These are phyloP conservation scores for Microsporum ferrugineum DNA, from an alignment of 2,329 filamentous ascomycete genomes.

Conservation along the genomic window DNA sequence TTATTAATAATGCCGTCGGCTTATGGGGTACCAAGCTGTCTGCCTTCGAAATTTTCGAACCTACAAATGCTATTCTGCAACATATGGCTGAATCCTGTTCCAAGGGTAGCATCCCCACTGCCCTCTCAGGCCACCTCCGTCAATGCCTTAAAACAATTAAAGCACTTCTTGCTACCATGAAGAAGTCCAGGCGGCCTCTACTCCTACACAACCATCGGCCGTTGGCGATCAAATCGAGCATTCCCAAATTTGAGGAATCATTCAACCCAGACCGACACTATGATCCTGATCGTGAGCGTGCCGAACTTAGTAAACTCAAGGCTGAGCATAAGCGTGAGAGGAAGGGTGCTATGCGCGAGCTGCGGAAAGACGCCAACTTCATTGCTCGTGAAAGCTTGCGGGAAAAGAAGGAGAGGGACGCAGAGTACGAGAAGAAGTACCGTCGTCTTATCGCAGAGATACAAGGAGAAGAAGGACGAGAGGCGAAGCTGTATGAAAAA, in stretches of 20 bases:
- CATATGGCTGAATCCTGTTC: constrained; percentile 44
- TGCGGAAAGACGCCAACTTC: constrained; percentile 91
- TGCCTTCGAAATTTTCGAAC: constrained; percentile 68
- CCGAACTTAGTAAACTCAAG: constrained; percentile 71
- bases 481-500: constrained; percentile 78
- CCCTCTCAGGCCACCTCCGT: constrained; percentile 22
- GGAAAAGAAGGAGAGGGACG: constrained; percentile 87
- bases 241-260: constrained; percentile 91
- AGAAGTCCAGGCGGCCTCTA: constrained; percentile 61
- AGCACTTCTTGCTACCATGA: constrained; percentile 46
- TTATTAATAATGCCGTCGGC: constrained; percentile 58
- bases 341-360: constrained; percentile 87
- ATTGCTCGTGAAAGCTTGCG: constrained; percentile 79
- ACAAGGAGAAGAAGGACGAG: constrained; percentile 80
- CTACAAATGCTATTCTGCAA: constrained; percentile 47
- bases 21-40: constrained; percentile 63
- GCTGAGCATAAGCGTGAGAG: constrained; percentile 88
- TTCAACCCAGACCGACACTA: constrained; percentile 96
- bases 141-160: constrained; percentile 26
- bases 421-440: constrained; percentile 93
- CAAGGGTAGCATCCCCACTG: constrained; percentile 38
- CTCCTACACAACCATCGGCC: constrained; percentile 82
- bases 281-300: constrained; percentile 83
- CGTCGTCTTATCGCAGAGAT: constrained; percentile 86
- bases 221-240: constrained; percentile 71